Evolutionary conservation across 208 protist genomes (phyloP).

Genomic region (Leishmania arabica): DNA sequence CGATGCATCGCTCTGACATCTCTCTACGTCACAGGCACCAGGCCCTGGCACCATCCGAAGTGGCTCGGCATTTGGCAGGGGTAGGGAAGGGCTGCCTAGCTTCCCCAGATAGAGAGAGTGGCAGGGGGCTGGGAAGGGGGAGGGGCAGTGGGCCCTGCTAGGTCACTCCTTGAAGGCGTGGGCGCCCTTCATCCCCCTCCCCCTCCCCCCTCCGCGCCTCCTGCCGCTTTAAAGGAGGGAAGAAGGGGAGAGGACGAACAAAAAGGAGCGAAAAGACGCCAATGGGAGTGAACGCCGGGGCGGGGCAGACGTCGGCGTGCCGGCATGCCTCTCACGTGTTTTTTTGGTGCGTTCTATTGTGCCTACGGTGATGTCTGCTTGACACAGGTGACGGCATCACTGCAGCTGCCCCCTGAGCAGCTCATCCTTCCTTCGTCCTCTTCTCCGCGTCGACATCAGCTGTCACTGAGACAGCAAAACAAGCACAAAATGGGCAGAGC

Average conservation of each 20-base stretch:
- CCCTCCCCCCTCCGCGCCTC: no score
- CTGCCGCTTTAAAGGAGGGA: no score
- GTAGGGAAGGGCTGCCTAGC: neutral
- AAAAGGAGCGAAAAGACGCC: neutral
- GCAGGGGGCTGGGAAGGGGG: no score
- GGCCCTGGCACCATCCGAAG: neutral
- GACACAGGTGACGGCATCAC: neutral
- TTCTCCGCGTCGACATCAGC: neutral
- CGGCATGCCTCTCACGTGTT: no score
- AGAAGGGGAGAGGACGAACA: neutral
- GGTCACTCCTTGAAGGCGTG: no score
- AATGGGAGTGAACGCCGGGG: neutral
- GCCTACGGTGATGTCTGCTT: neutral
- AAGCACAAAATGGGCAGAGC: neutral
- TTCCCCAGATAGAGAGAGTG: no score
- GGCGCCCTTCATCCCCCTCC: no score
- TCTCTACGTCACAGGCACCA: no score
- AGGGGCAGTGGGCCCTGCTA: no score
- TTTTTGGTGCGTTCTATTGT: no score
- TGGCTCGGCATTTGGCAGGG: neutral
- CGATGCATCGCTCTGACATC: no score
- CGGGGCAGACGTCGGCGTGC: no score
- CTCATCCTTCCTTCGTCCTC: neutral
- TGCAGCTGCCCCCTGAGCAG: neutral
- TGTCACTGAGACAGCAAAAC: neutral